A percentile compares a stretch with the other conserved stretches of the same genome.
Evolutionary conservation across 2,329 filamentous ascomycete genomes (phyloP).

Genomic region (Monilinia polystroma): DNA sequence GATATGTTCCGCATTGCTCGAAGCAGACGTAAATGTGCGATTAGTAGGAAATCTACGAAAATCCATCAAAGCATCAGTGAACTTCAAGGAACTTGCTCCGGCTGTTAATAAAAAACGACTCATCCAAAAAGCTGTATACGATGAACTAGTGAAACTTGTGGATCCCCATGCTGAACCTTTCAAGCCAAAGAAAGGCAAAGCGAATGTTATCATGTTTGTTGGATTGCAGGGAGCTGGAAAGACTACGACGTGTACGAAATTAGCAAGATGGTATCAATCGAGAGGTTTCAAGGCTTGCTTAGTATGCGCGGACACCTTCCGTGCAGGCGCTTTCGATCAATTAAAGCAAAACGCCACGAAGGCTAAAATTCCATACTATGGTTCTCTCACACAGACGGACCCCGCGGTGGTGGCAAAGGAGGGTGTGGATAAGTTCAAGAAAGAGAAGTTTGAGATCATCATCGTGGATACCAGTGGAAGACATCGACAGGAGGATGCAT

Average conservation of each 20-base stretch:
- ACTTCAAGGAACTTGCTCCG: constrained; percentile 89
- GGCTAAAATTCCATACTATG: constrained; percentile 98
- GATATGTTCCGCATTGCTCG: constrained; percentile 91
- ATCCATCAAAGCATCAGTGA: constrained; percentile 86
- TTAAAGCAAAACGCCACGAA: constrained; percentile 98
- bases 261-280: constrained; percentile 91
- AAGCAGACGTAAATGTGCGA: constrained; percentile 95
- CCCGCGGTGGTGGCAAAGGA: constrained; percentile 91
- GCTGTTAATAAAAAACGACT: constrained; percentile 97
- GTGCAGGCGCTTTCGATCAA: constrained; percentile 97
- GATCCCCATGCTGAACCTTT: constrained; percentile 94
- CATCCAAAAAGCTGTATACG: constrained; percentile 96
- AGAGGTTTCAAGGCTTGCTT: constrained; percentile 89
- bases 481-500: constrained; percentile 88
- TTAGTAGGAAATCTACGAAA: constrained; percentile 89
- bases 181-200: constrained; percentile 93
- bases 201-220: constrained; percentile 99
- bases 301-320: constrained; percentile 97
- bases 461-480: constrained; percentile 97
- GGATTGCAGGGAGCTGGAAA: constrained; percentile 97
- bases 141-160: constrained; percentile 92
- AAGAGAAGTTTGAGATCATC: constrained; percentile 96
- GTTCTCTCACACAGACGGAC: constrained; percentile 93
- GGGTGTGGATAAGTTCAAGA: constrained; percentile 98
- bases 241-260: constrained; percentile 96